phyloP scores from a whole-genome alignment of 192 early-diverging fungal genomes.

The Backusella macrospora region DNA sequence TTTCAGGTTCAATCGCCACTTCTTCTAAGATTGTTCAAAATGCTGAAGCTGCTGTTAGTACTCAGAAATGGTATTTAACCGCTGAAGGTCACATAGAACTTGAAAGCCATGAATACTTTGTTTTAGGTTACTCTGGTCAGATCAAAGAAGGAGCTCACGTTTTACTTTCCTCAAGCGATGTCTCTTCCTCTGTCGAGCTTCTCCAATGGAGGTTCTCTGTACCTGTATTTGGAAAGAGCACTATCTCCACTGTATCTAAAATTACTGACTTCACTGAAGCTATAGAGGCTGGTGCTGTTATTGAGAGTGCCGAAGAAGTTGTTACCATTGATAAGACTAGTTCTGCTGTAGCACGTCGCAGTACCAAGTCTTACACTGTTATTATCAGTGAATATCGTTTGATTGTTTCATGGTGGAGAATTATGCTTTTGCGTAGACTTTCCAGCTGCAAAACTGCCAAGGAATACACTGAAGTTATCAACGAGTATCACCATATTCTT shows the following conservation, averaged over 20 bases:
- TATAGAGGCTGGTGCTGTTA: conserved; percentile 16
- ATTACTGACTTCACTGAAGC: not conserved
- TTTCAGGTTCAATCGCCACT: not conserved
- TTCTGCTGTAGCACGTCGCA: not conserved
- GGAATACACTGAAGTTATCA: conserved; percentile 21
- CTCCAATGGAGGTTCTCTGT: conserved; percentile 28
- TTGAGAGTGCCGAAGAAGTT: conserved; percentile 15
- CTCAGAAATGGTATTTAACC: conserved; percentile 30
- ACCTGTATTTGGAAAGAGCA: conserved; percentile 30
- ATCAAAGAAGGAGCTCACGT: conserved; percentile 1
- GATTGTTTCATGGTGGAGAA: conserved; percentile 20
- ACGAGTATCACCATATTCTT: conserved; percentile 10
- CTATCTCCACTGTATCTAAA: not conserved
- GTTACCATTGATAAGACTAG: not conserved
- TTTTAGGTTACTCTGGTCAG: conserved; percentile 5
- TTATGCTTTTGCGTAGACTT: conserved; percentile 18
- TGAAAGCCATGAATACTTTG: conserved; percentile 6
- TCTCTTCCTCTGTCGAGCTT: not conserved
- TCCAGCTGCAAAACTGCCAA: conserved; percentile 17
- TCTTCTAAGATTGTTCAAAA: conserved; percentile 12
- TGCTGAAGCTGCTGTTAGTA: conserved; percentile 10
- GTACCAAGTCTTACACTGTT: not conserved
- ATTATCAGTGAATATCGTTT: conserved; percentile 12
- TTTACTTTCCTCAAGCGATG: not conserved
- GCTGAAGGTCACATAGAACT: conserved; percentile 28